These are phyloP conservation scores for Zymoseptoria pseudotritici DNA, from an alignment of 2,329 filamentous ascomycete genomes.

Conservation along the genomic window DNA sequence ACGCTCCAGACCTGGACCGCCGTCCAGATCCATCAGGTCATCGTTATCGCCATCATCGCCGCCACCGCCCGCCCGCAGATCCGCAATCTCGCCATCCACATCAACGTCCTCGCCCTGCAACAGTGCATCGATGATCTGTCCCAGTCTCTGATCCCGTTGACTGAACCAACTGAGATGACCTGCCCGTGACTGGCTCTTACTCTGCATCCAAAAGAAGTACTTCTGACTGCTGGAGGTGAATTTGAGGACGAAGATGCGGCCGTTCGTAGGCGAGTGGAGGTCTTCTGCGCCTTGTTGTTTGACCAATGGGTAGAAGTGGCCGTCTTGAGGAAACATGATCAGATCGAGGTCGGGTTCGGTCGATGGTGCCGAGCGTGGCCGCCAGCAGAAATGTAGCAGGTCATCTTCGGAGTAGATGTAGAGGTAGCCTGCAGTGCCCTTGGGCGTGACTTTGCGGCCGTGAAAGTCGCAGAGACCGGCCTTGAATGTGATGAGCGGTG, in stretches of 20 bases:
- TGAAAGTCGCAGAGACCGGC: conserved; percentile 69
- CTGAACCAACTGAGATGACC: conserved; percentile 73
- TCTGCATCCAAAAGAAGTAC: conserved; percentile 94
- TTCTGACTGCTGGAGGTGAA: conserved; percentile 88
- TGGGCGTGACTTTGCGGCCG: conserved; percentile 63
- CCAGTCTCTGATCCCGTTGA: conserved; percentile 76
- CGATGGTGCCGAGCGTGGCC: conserved; percentile 63
- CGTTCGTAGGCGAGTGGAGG: conserved; percentile 63
- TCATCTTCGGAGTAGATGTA: conserved; percentile 94
- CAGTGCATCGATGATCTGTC: conserved; percentile 74
- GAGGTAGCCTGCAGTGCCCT: conserved; percentile 71
- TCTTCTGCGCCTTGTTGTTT: conserved; percentile 42
- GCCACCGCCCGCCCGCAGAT: conserved; percentile 49
- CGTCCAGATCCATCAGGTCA: conserved; percentile 59
- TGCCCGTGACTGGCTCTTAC: conserved; percentile 67
- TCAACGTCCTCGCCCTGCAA: conserved; percentile 86
- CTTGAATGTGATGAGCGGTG: conserved; percentile 91
- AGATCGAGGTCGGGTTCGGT: conserved; percentile 77
- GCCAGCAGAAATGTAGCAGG: conserved; percentile 95
- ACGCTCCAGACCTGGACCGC: conserved; percentile 60
- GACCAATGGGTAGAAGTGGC: conserved; percentile 63
- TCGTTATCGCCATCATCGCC: conserved; percentile 52
- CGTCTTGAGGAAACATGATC: conserved; percentile 87
- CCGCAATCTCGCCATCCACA: conserved; percentile 60
- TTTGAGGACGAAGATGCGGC: conserved; percentile 86